Percentiles rank a stretch among this genome's conserved stretches.
Conservation (phyloP, 352 stramenopile species). For the Phytophthora ohioensis region DNA sequence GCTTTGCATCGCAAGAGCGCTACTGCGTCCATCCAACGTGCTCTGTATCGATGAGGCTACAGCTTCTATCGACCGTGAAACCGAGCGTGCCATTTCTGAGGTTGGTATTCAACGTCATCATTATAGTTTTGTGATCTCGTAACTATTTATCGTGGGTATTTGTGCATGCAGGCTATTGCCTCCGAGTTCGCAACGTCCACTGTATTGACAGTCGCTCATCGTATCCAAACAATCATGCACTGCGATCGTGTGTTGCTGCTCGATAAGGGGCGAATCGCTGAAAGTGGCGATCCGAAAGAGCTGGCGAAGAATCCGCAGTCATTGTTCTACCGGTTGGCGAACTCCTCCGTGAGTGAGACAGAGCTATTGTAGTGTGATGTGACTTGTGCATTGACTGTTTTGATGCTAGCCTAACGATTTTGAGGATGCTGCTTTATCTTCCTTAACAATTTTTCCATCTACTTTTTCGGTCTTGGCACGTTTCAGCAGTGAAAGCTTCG, state of each 20-base stretch:
- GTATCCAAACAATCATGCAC: slow-evolving; percentile 96
- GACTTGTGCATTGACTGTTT: background rate
- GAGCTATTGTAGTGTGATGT: slow-evolving; percentile 12
- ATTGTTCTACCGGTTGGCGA: slow-evolving; percentile 56
- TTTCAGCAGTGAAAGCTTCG: slow-evolving; percentile 18
- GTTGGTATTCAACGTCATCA: slow-evolving; percentile 29
- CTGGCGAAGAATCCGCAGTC: slow-evolving; percentile 48
- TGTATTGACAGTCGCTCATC: slow-evolving; percentile 97
- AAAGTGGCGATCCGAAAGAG: slow-evolving; percentile 53
- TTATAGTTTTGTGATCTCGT: background rate
- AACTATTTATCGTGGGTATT: slow-evolving; percentile 3
- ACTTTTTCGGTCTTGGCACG: slow-evolving; percentile 15
- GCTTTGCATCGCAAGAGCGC: slow-evolving; percentile 76
- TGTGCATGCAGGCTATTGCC: slow-evolving; percentile 76
- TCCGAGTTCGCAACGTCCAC: slow-evolving; percentile 94
- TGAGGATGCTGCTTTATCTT: slow-evolving; percentile 12
- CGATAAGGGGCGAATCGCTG: slow-evolving; percentile 60
- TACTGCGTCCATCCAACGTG: slow-evolving; percentile 93
- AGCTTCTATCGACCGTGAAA: slow-evolving; percentile 91
- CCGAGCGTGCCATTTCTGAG: slow-evolving; percentile 79
- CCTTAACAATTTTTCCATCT: slow-evolving; percentile 12
- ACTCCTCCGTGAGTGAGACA: slow-evolving; percentile 13
- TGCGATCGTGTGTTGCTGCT: slow-evolving; percentile 90
- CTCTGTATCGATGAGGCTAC: slow-evolving; percentile 95
- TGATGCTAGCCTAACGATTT: slow-evolving; percentile 18